A percentile compares a stretch with the other conserved stretches of the same genome.
These are phyloP conservation scores for Apophysomyces ossiformis DNA, from an alignment of 371 early-diverging fungal species.

Conservation along the genomic window DNA sequence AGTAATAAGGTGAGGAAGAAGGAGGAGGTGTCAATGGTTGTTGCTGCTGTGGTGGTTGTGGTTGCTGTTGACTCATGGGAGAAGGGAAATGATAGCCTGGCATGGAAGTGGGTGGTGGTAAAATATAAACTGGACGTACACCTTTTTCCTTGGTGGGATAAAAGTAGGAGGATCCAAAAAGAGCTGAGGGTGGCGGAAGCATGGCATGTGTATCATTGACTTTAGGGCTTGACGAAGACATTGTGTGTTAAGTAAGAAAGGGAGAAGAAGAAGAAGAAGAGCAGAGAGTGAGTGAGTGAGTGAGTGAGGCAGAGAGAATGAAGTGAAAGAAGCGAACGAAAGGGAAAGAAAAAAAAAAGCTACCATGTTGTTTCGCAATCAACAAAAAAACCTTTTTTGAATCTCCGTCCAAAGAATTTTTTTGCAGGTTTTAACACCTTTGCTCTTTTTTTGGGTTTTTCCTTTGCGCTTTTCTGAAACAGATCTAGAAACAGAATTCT, in stretches of 20 bases:
- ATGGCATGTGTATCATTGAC: background rate
- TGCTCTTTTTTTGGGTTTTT: no score
- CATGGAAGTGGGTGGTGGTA: slow-evolving; percentile 46
- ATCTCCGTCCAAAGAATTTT: slow-evolving; percentile 1
- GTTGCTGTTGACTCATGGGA: background rate
- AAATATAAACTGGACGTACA: slow-evolving; percentile 38
- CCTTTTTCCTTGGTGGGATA: slow-evolving; percentile 6
- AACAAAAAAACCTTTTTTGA: slow-evolving; percentile 4
- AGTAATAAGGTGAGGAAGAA: background rate
- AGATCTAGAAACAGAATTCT: background rate
- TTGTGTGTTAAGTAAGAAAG: background rate
- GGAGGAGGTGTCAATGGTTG: slow-evolving; percentile 7
- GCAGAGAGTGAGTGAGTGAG: background rate
- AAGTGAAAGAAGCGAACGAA: background rate
- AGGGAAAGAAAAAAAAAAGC: slow-evolving; percentile 5
- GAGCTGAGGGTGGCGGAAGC: slow-evolving; percentile 10
- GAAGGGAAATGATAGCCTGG: slow-evolving; percentile 37
- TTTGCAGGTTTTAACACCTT: background rate
- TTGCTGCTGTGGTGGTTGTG: no score
- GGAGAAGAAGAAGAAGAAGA: background rate
- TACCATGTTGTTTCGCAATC: background rate
- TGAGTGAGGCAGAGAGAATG: no score
- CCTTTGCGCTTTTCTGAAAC: background rate
- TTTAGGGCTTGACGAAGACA: slow-evolving; percentile 4
- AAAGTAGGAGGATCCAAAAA: slow-evolving; percentile 6